Evolutionary conservation across 768 basidiomycete species (phyloP).

Genomic region (Trametes cinnabarina): DNA sequence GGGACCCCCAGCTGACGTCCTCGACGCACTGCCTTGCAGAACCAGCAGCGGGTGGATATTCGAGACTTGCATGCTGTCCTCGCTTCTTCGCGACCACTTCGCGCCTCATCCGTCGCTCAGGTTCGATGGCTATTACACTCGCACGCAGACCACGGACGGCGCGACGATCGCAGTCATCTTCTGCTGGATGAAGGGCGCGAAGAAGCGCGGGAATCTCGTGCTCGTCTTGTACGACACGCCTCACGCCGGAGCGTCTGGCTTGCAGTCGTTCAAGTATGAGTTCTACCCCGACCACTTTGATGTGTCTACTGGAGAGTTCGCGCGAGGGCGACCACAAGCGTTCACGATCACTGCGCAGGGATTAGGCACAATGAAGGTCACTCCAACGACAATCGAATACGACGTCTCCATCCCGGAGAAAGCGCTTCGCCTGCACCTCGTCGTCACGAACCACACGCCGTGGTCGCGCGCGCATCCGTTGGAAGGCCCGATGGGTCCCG

Average conservation of each 20-base stretch:
- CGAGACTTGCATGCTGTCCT: not conserved
- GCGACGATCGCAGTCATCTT: constrained; percentile 26
- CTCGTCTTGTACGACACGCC: constrained; percentile 22
- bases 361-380: constrained; percentile 21
- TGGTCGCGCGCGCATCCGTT: constrained; percentile 19
- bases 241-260: not conserved
- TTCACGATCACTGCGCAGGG: constrained; percentile 21
- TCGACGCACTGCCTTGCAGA: too few relatives aligned
- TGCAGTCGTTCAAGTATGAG: constrained; percentile 22
- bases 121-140: constrained; percentile 29
- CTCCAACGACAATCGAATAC: constrained; percentile 15
- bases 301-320: not conserved
- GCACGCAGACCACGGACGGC: constrained; percentile 24
- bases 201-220: constrained; percentile 21
- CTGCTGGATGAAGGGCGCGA: constrained; percentile 27
- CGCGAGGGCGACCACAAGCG: not conserved
- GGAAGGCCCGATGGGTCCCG: constrained; percentile 25
- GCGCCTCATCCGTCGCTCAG: constrained; percentile 21
- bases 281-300: constrained; percentile 22
- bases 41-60: too few relatives aligned
- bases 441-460: constrained; percentile 11
- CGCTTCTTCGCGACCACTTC: constrained; percentile 19
- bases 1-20: too few relatives aligned
- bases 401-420: constrained; percentile 11
- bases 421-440: constrained; percentile 17